Evolutionary conservation across 164 flowering plant genomes (phyloP).

Genomic region (Hamamelis virginiana): DNA sequence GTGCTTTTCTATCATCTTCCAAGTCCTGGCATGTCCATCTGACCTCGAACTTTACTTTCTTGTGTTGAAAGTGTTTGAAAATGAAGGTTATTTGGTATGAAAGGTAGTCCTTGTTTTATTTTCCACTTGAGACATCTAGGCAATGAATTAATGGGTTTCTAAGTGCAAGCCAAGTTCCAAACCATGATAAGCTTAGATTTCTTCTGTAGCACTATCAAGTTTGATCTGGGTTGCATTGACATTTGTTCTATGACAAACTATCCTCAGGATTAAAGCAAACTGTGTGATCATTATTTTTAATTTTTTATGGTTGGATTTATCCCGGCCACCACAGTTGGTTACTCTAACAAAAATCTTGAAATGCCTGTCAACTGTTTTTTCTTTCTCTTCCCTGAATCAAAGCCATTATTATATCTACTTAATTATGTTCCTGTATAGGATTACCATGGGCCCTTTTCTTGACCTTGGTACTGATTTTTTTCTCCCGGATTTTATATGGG

Average conservation of each 20-base stretch:
- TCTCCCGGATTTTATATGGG: conserved; percentile 16
- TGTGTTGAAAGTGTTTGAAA: no score
- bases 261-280: neutral
- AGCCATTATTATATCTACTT: neutral
- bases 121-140: no score
- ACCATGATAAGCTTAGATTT: no score
- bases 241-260: neutral
- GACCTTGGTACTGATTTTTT: conserved; percentile 19
- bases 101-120: no score
- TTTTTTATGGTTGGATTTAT: neutral
- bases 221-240: neutral
- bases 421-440: neutral
- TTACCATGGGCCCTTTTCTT: neutral
- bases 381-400: neutral
- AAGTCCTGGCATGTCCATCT: no score
- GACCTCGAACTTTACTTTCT: no score
- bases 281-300: neutral
- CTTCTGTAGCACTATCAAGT: neutral
- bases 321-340: neutral
- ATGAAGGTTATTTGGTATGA: no score
- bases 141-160: no score
- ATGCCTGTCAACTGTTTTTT: neutral
- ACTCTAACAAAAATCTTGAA: neutral
- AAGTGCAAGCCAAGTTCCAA: no score
- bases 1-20: no score